Evolutionary conservation across 1,284 basidiomycete species (phyloP).

Genomic region (Trametes pubescens): DNA sequence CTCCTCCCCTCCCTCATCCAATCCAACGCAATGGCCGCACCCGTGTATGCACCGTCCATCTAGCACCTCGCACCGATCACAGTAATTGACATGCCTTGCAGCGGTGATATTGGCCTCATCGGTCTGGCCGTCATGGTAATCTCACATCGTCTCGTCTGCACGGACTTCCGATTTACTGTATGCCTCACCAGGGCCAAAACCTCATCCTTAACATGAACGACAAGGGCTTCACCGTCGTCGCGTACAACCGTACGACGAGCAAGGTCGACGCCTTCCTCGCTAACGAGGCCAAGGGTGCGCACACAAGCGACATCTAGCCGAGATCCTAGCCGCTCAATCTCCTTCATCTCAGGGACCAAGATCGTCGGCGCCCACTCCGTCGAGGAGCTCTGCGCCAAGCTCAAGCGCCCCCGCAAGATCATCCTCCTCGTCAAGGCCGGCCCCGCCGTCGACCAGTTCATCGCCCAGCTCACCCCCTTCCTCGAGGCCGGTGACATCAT

Average conservation of each 20-base stretch:
- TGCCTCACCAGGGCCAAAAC: conserved; percentile 84
- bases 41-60: conserved; percentile 47
- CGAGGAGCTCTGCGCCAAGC: conserved; percentile 85
- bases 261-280: conserved; percentile 97
- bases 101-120: conserved; percentile 93
- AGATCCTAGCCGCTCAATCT: conserved; percentile 28
- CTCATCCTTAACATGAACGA: conserved; percentile 98
- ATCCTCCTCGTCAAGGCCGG: conserved; percentile 96
- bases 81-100: conserved; percentile 43
- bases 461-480: conserved; percentile 72
- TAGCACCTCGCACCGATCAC: conserved; percentile 13
- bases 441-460: conserved; percentile 81
- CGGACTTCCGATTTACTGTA: conserved; percentile 20
- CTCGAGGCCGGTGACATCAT: conserved; percentile 90
- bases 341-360: conserved; percentile 78
- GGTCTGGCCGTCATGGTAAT: conserved; percentile 96
- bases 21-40: conserved; percentile 50
- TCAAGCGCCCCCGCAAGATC: conserved; percentile 90
- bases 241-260: conserved; percentile 96
- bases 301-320: conserved; percentile 40
- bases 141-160: conserved; percentile 30
- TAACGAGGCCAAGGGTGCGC: conserved; percentile 95
- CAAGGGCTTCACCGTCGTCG: conserved; percentile 97
- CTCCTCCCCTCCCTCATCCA: conserved; percentile 38
- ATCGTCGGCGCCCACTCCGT: conserved; percentile 95